These are phyloP conservation scores for Clohesyomyces aquaticus DNA, from an alignment of 495 filamentous ascomycete genomes.

Conservation along the genomic window DNA sequence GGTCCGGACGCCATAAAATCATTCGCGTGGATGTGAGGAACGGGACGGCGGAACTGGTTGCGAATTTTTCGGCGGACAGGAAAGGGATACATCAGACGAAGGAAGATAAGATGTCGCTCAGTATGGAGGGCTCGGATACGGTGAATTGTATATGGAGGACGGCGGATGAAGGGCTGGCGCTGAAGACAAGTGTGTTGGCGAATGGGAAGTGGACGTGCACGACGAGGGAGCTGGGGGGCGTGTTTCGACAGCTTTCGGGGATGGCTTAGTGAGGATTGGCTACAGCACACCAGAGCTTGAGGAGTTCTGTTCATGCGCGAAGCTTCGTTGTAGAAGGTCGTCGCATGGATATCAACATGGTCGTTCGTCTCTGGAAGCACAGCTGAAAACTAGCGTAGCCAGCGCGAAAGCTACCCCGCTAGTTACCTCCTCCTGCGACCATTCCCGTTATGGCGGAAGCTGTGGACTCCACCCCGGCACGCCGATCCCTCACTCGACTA, in stretches of 20 bases:
- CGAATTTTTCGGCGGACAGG: slow-evolving; percentile 7
- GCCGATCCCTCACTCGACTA: no score
- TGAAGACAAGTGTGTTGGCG: slow-evolving; percentile 7
- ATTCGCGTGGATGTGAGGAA: slow-evolving; percentile 4
- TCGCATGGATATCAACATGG: no score
- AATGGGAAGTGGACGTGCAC: not conserved
- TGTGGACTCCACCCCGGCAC: no score
- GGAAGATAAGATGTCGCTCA: slow-evolving; percentile 1
- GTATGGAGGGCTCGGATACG: not conserved
- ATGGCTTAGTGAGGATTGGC: no score
- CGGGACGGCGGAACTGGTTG: not conserved
- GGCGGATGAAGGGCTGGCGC: not conserved
- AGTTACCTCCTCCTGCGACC: no score
- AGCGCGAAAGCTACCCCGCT: no score
- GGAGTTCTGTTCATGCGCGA: no score
- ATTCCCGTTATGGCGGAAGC: no score
- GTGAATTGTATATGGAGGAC: slow-evolving; percentile 4
- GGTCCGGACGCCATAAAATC: slow-evolving; percentile 14
- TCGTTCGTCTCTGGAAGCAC: no score
- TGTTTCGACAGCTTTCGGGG: not conserved
- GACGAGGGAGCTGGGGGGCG: not conserved
- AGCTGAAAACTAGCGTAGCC: no score
- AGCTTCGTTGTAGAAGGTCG: no score
- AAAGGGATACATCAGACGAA: not conserved
- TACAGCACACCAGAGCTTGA: no score